Evolutionary conservation across 345 rosid species (phyloP).

Genomic region (Eucalyptus brandiana): DNA sequence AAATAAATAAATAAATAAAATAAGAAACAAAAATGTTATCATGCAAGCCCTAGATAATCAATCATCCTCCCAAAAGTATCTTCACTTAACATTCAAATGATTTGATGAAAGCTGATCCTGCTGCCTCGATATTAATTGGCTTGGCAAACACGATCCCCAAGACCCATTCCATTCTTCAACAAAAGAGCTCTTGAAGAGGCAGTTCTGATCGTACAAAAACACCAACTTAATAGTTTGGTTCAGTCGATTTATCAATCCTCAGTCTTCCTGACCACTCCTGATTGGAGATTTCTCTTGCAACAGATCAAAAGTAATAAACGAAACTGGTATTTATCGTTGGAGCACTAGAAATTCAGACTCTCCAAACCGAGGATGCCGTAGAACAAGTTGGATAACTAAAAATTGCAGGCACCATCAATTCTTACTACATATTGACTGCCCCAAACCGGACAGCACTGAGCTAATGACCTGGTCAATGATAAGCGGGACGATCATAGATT

Average conservation of each 20-base stretch:
- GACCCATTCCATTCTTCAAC: too few relatives aligned
- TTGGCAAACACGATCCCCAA: too few relatives aligned
- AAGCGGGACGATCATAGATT: background rate
- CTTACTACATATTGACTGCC: background rate
- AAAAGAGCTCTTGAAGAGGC: too few relatives aligned
- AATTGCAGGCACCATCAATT: background rate
- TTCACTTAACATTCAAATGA: too few relatives aligned
- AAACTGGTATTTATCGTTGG: background rate
- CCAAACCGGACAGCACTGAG: background rate
- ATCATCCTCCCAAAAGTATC: too few relatives aligned
- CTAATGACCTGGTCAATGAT: background rate
- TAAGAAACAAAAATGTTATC: too few relatives aligned
- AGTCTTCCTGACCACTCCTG: background rate
- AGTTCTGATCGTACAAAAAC: too few relatives aligned
- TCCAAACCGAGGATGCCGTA: background rate
- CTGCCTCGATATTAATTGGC: too few relatives aligned
- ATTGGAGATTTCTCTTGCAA: background rate
- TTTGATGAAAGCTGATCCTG: too few relatives aligned
- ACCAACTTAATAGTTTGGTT: too few relatives aligned
- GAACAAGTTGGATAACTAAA: background rate
- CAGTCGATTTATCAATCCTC: background rate
- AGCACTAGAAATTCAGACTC: background rate
- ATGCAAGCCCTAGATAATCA: too few relatives aligned
- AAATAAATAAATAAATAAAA: too few relatives aligned
- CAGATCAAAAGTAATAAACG: background rate